Base-by-base conservation (phyloP, 306 rosid species). In the Cucurbita argyrosperma region DNA sequence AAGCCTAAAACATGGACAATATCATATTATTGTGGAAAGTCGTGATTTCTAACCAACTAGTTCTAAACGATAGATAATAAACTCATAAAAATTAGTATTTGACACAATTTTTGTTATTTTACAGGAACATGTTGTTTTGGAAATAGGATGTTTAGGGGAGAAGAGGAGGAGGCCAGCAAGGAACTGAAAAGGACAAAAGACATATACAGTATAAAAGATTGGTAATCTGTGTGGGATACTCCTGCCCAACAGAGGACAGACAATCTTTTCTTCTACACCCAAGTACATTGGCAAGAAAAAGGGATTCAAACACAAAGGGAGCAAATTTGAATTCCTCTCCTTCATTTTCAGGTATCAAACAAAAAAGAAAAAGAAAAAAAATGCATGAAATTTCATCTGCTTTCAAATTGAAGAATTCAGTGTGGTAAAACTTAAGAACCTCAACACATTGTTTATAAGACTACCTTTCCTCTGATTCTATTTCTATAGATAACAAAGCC, bases 151-250 rank as follows among this genome's bases (percentile, higher is more conserved):
- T 16, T 8, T 1, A 30, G 35, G 35, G 35, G 35, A 9, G 30
- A 35, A 51, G 74, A 35, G 43, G 66, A 75, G 43, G 55, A 64
- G 54, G 54, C 52, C 37, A 21, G 18, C 6, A 66, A 66, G 16
- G 71, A 39, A 10, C 4, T 77, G 76, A 76, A 81, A 83, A 74
- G 87, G 95, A 88, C 11, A 77, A 82, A 30, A 35, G 30, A 70
- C 60, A 70, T 26, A 50, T 70, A 66, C 70, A 67, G 55, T 45
- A 68, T 8, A 68, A 46, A 68, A 47, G 72, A 23, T 68, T 45
- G 73, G 58, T 47, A 45, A 69, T 69, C 74, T 69, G 56, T 13
- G 58, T 69, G 74, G 23, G 74, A 69, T 69, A 23, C 45, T 51
- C 59, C 37, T 69, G 74, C 74, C 43, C 45, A 49, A 9, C 59